Percentiles rank a stretch among this genome's conserved stretches.
phyloP scores from a whole-genome alignment of 2,329 filamentous ascomycete genomes.

The Onygenales sp. region DNA sequence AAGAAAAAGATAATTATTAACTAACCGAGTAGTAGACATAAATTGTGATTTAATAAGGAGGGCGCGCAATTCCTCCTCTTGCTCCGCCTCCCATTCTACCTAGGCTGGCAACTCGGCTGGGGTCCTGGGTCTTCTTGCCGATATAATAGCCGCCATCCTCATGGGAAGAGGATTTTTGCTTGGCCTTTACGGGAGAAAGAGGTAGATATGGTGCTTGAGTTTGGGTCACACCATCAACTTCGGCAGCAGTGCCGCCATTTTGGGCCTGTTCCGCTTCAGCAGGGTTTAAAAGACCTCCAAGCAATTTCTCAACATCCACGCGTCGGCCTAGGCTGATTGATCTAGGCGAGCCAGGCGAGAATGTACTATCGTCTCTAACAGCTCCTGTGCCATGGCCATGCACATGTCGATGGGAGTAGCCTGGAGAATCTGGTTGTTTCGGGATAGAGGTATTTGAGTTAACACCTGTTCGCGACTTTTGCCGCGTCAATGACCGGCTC shows the following conservation, averaged over 20 bases:
- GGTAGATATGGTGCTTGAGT: neutral
- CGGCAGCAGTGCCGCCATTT: neutral
- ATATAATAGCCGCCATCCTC: neutral
- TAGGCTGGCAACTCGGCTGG: neutral
- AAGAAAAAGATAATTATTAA: neutral
- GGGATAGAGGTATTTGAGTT: neutral
- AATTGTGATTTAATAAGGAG: conserved; percentile 14
- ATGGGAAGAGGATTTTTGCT: neutral
- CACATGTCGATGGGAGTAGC: neutral
- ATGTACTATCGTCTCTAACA: neutral
- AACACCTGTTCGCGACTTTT: conserved; percentile 15
- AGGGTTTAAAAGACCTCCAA: conserved; percentile 27
- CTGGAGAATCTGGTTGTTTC: neutral
- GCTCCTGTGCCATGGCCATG: neutral
- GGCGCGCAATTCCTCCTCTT: conserved; percentile 14
- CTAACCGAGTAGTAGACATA: neutral
- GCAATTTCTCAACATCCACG: conserved; percentile 26
- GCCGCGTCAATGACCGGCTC: conserved; percentile 21
- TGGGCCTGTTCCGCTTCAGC: conserved; percentile 9
- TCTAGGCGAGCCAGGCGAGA: conserved; percentile 5
- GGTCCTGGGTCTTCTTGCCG: neutral
- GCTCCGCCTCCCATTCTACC: neutral
- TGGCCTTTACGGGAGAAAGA: neutral
- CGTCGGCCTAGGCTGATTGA: conserved; percentile 10
- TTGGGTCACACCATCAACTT: neutral